Conservation (phyloP, 176 grass and related monocot species). For the Lolium perenne region DNA sequence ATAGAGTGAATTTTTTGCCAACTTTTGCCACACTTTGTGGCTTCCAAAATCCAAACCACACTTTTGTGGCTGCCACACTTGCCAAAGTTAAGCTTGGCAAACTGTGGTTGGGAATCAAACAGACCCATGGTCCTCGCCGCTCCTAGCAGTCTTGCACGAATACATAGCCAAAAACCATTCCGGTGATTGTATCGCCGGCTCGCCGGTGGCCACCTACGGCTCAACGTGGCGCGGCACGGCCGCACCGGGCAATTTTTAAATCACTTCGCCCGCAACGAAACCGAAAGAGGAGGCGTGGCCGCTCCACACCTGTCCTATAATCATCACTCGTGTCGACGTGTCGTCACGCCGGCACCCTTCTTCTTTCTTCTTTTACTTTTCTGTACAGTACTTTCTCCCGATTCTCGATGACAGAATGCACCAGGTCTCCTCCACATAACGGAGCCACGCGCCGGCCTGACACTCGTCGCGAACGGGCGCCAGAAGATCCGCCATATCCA, state of each 20-base stretch:
- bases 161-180: neutral
- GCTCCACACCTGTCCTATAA: neutral
- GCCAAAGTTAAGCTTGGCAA: too few relatives aligned
- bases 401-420: neutral
- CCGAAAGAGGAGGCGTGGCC: neutral
- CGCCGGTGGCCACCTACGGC: neutral
- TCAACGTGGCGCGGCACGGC: neutral
- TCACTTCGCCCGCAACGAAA: too few relatives aligned
- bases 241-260: neutral
- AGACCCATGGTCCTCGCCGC: neutral
- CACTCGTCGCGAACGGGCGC: neutral
- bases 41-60: too few relatives aligned
- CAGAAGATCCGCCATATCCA: neutral
- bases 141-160: neutral
- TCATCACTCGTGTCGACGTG: neutral
- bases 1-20: too few relatives aligned
- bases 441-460: neutral
- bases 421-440: neutral
- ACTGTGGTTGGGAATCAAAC: too few relatives aligned
- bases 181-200: neutral
- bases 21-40: too few relatives aligned
- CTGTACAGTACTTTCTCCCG: neutral
- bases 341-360: neutral
- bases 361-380: neutral
- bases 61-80: too few relatives aligned